Evolutionary conservation across 805 yeast genomes (phyloP).

Genomic region (Cyberlindnera xylosilytica): DNA sequence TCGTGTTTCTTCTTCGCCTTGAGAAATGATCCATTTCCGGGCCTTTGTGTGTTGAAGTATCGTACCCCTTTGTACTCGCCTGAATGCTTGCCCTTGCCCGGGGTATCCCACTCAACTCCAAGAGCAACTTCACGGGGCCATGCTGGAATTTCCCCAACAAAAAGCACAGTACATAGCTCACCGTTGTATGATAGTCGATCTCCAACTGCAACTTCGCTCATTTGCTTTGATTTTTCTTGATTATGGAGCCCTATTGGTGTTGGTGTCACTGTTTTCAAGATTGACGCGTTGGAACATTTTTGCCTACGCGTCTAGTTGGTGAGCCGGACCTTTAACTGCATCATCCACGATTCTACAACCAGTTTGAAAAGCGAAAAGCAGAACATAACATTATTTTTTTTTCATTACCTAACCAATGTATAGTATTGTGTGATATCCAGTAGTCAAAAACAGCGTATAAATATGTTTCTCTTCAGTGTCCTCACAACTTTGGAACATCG

Average conservation of each 20-base stretch:
- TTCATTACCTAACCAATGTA: not conserved
- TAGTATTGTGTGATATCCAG: too few relatives aligned
- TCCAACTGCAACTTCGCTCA: not conserved
- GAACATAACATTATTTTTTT: not conserved
- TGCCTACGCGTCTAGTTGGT: too few relatives aligned
- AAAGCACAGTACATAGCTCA: slow-evolving; percentile 60
- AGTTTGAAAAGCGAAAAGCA: not conserved
- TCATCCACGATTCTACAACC: too few relatives aligned
- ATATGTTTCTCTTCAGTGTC: not conserved
- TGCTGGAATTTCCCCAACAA: slow-evolving; percentile 52
- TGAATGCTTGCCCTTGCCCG: slow-evolving; percentile 64
- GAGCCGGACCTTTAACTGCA: too few relatives aligned
- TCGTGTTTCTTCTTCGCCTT: slow-evolving; percentile 42
- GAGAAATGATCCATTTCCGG: slow-evolving; percentile 60
- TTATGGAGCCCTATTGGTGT: too few relatives aligned
- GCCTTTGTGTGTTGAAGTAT: slow-evolving; percentile 45
- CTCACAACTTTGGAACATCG: slow-evolving; percentile 10
- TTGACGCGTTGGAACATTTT: too few relatives aligned
- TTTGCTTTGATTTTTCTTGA: not conserved
- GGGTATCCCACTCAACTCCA: slow-evolving; percentile 88
- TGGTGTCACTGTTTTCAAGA: not conserved
- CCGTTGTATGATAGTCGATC: slow-evolving; percentile 34
- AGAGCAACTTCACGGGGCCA: slow-evolving; percentile 60
- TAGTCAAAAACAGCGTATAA: too few relatives aligned
- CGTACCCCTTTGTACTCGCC: slow-evolving; percentile 53